Conservation (phyloP, 306 rosid species). For the cucumber (Cucumis sativus) region Cucumber_9930_V3 NC_026656.2:8237501-8238000, state of each 20-base stretch:
- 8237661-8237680: conserved; percentile 22
- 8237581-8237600: conserved; percentile 62
- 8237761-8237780: conserved; percentile 17
- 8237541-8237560: conserved; percentile 14
- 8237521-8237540: conserved; percentile 31
- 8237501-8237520: conserved; percentile 26
- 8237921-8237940: conserved; percentile 50
- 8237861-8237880: conserved; percentile 50
- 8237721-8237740: conserved; percentile 47
- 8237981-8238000: conserved; percentile 56
- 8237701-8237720: conserved; percentile 55
- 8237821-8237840: conserved; percentile 1
- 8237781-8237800: not conserved
- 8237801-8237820: conserved; percentile 5
- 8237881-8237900: conserved; percentile 40
- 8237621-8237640: conserved; percentile 57
- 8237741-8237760: conserved; percentile 48
- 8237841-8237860: conserved; percentile 12
- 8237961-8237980: conserved; percentile 51
- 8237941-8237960: conserved; percentile 65
- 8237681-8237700: conserved; percentile 67
- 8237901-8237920: conserved; percentile 32
- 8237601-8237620: conserved; percentile 54
- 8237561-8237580: conserved; percentile 46
- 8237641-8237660: not conserved